Evolutionary conservation across 2,329 filamentous ascomycete species (phyloP).

Genomic region (Gnomoniopsis smithogilvyi): DNA sequence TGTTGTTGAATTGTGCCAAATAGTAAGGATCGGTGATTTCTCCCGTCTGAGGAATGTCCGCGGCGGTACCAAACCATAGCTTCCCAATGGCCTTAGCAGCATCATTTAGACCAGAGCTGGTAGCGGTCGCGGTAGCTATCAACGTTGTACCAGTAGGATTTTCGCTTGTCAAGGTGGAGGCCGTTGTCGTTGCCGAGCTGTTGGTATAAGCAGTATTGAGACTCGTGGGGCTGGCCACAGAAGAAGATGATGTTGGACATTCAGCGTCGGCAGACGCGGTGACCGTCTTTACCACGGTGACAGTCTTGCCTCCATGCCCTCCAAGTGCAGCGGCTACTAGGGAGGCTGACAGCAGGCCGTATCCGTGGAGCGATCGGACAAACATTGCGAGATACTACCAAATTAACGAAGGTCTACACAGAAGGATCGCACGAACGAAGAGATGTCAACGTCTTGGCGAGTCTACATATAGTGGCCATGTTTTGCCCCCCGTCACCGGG

Average conservation of each 20-base stretch:
- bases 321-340: not conserved
- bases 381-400: not conserved
- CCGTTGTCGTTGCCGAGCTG: not conserved
- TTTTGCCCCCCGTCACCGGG: too few relatives aligned
- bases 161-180: not conserved
- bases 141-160: not conserved
- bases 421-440: not conserved
- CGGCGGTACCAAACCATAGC: conserved; percentile 2
- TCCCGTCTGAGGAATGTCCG: not conserved
- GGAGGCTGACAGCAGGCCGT: not conserved
- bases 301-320: not conserved
- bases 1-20: conserved; percentile 3
- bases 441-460: not conserved
- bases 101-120: conserved; percentile 1
- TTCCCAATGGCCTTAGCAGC: not conserved
- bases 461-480: too few relatives aligned
- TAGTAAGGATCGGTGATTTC: not conserved
- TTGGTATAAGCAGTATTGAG: not conserved
- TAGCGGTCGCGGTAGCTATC: not conserved
- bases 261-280: not conserved
- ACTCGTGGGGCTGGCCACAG: not conserved
- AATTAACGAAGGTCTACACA: not conserved
- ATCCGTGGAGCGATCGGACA: not conserved
- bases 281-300: not conserved
- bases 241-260: not conserved